Conservation (phyloP, 1,284 basidiomycete species). For the Ceratobasidium sp. region DNA sequence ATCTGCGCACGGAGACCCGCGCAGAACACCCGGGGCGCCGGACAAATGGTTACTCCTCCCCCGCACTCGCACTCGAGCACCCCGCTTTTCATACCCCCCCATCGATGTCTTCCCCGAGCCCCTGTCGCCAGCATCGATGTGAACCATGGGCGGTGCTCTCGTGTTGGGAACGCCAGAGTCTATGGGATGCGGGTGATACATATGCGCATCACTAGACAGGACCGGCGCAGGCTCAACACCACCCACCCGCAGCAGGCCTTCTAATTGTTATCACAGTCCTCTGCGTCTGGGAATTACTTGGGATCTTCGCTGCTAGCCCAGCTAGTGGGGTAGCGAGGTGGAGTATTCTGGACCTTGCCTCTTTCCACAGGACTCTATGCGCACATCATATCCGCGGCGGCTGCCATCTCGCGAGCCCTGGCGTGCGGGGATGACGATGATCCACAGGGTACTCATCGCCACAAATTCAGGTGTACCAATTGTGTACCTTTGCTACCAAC, state of each 20-base stretch:
- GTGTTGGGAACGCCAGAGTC: too few species aligned
- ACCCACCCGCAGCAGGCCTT: neutral
- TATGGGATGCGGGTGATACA: too few species aligned
- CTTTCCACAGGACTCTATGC: neutral
- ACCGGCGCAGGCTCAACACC: conserved; percentile 13
- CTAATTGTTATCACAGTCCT: conserved; percentile 2
- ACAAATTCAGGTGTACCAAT: neutral
- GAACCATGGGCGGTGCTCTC: neutral
- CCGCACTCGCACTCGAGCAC: conserved; percentile 4
- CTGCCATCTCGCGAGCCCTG: neutral
- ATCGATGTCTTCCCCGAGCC: conserved; percentile 4
- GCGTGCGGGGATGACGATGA: conserved; percentile 5
- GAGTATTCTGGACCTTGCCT: neutral
- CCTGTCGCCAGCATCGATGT: conserved; percentile 23
- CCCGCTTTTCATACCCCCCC: conserved; percentile 4
- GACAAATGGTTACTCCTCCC: conserved; percentile 18
- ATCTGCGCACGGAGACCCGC: conserved; percentile 26
- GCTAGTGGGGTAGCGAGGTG: neutral
- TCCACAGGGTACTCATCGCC: conserved; percentile 5
- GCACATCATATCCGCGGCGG: neutral
- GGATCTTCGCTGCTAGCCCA: neutral
- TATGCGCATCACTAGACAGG: neutral
- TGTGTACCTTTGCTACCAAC: neutral
- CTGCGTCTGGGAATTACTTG: neutral
- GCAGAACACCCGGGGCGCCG: conserved; percentile 17